Evolutionary conservation across 2,329 filamentous ascomycete species (phyloP), one percentile per base, ranked within the genome.

Genomic region (Beauveria brongniartii): DNA sequence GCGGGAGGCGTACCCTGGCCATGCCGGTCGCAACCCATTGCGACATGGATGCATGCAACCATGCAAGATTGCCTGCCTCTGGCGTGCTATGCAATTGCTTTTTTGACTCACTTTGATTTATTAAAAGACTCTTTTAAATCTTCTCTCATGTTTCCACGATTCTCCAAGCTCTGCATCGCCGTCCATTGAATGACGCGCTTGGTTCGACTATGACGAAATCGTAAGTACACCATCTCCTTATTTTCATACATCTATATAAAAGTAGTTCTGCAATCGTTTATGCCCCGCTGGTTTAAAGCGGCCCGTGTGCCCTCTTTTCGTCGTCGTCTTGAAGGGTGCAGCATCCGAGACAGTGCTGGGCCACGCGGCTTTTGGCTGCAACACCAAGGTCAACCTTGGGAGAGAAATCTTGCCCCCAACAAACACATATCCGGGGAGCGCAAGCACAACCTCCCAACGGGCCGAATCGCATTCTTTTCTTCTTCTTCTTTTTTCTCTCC

Each of bases 1-100:
- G 22, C 55, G 55, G 55, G 47, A 58, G 55, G 34, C 34, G 55
- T 58, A 58, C 55, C 55, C 55, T 51, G 30, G 5, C 22, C 18
- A 34, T 50, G 26, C 46, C 46, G 44, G 47, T 22, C 44, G 14
- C 24, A 5, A n/a, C 26, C 55, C 52, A 58, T 58, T 58, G 43
- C 46, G 46, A 50, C 55, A 58, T 58, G 16, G 34, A 12, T 34
- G 18, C 43, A 12, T 48, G 43, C 55, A 24, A 57, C 34, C 22
- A 24, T 48, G 55, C 28, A 40, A 57, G 43, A 48, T 48, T 12
- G 44, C 30, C 44, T 40, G 43, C 28, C 34, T 40, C 55, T 47
- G 55, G 28, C 55, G 55, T 58, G 47, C 46, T 58, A 10, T 22
- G 46, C 3, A 24, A 57, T 8, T 22, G 9, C 22, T 48, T 28